Percentiles rank a stretch among this genome's conserved stretches.
These are phyloP conservation scores for Ensete glaucum DNA, from an alignment of 176 grass and related monocot species.

Conservation along the genomic window DNA sequence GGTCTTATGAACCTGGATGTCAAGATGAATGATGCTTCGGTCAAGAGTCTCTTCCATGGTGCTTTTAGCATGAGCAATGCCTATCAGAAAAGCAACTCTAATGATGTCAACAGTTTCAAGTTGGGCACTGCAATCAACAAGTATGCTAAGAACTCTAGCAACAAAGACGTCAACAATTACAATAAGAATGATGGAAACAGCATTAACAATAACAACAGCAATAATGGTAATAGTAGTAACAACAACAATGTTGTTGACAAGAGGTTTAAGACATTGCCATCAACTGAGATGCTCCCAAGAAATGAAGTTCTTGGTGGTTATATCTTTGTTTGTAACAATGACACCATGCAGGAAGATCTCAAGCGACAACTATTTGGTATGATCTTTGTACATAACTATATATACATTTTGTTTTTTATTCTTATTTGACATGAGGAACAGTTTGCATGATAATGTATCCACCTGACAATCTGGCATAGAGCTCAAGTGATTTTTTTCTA, in stretches of 20 bases:
- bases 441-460: background rate
- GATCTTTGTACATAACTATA: slow-evolving; percentile 2
- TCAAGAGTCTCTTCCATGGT: slow-evolving; percentile 46
- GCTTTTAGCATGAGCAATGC: slow-evolving; percentile 25
- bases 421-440: background rate
- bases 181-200: slow-evolving; percentile 37
- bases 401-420: slow-evolving; percentile 5
- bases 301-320: slow-evolving; percentile 99
- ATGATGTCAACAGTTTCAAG: slow-evolving; percentile 65
- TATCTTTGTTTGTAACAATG: slow-evolving; percentile 99
- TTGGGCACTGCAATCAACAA: slow-evolving; percentile 62
- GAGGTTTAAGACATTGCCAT: slow-evolving; percentile 93
- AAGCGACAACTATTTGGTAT: slow-evolving; percentile 98
- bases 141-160: slow-evolving; percentile 41
- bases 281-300: slow-evolving; percentile 92
- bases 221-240: slow-evolving; percentile 29
- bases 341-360: slow-evolving; percentile 99
- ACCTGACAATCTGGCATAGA: background rate
- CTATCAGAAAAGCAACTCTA: slow-evolving; percentile 59
- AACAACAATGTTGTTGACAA: slow-evolving; percentile 67
- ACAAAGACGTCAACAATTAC: slow-evolving; percentile 49
- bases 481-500: background rate
- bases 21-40: slow-evolving; percentile 70
- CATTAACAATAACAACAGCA: slow-evolving; percentile 33
- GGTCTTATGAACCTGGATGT: slow-evolving; percentile 77